These are phyloP conservation scores for Naganishia onofrii DNA, from an alignment of 768 basidiomycete species.

Conservation along the genomic window DNA sequence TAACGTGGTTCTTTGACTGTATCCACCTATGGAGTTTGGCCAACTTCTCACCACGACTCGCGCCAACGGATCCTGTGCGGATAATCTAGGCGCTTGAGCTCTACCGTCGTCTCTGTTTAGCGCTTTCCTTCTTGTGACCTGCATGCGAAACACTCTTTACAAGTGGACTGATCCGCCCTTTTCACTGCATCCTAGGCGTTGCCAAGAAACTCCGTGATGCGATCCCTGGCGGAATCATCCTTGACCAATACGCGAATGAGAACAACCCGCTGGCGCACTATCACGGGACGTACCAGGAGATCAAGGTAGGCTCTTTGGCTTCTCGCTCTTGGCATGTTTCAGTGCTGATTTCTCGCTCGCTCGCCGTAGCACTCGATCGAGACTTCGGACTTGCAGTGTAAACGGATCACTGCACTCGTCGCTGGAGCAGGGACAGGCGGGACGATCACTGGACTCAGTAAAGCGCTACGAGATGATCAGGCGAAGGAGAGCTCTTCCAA, in stretches of 20 bases:
- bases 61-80: no score
- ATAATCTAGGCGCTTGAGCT: no score
- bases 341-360: no score
- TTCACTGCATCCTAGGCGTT: conserved; percentile 68
- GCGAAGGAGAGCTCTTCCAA: conserved; percentile 54
- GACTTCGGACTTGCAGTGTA: conserved; percentile 62
- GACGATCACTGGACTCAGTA: conserved; percentile 71
- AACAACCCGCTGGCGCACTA: conserved; percentile 93
- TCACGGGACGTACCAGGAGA: conserved; percentile 83
- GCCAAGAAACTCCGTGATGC: conserved; percentile 71
- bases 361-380: conserved; percentile 62
- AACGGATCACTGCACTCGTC: conserved; percentile 64
- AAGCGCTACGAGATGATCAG: conserved; percentile 56
- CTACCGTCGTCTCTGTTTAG: no score
- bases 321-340: no score
- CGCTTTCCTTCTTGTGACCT: no score
- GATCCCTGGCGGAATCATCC: conserved; percentile 80
- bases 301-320: conserved; percentile 59
- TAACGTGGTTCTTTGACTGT: no score
- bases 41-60: no score
- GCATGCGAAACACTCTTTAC: no score
- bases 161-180: background rate
- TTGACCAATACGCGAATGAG: conserved; percentile 72
- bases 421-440: conserved; percentile 93
- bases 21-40: no score